phyloP scores from a whole-genome alignment of 2,329 filamentous ascomycete genomes.

The Aspergillus pseudoterreus region DNA sequence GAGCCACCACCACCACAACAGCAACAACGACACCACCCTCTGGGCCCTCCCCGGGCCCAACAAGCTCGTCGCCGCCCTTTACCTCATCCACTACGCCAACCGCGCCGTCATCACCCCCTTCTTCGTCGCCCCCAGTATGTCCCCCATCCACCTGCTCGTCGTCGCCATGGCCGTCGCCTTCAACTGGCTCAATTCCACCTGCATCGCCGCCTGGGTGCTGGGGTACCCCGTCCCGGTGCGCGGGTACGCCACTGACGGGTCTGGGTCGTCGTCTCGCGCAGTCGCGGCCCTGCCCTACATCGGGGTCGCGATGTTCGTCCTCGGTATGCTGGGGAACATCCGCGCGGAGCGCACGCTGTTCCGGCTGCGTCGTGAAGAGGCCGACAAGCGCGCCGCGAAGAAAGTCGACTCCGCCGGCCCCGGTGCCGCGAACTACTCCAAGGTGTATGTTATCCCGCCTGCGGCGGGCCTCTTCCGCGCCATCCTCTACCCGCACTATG shows the following conservation, averaged over 20 bases:
- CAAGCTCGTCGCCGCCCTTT: conserved; percentile 35
- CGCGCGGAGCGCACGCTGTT: conserved; percentile 87
- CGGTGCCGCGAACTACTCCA: conserved; percentile 56
- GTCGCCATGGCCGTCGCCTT: conserved; percentile 64
- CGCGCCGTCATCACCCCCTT: conserved; percentile 80
- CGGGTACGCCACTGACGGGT: conserved; percentile 6
- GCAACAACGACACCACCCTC: conserved; percentile 34
- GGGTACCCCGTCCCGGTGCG: conserved; percentile 62
- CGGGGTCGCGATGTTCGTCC: conserved; percentile 71
- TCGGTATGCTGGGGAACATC: conserved; percentile 76
- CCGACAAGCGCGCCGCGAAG: conserved; percentile 45
- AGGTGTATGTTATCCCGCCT: conserved; percentile 82
- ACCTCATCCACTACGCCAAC: conserved; percentile 85
- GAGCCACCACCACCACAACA: conserved; percentile 50
- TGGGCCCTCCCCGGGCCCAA: conserved; percentile 29
- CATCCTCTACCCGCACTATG: conserved; percentile 86
- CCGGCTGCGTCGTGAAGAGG: conserved; percentile 73
- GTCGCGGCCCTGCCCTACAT: conserved; percentile 43
- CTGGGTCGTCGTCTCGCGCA: not conserved
- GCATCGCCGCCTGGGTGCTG: conserved; percentile 74
- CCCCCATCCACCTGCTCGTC: conserved; percentile 73
- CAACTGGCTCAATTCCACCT: conserved; percentile 76
- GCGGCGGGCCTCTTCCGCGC: conserved; percentile 76
- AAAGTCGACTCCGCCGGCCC: conserved; percentile 28
- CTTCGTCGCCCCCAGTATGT: conserved; percentile 82